Conservation (phyloP, 306 rosid species). For the barrel medic (Medicago truncatula) region MtrunA17r5.0-ANR NC_053049.1:15090501-15091000, state of each 20-base stretch:
- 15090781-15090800: slow-evolving; percentile 18
- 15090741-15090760: slow-evolving; percentile 24
- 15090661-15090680: not conserved
- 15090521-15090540: too few relatives aligned
- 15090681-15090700: not conserved
- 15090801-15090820: slow-evolving; percentile 83
- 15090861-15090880: not conserved
- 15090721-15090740: slow-evolving; percentile 11
- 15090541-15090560: too few relatives aligned
- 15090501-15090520: too few relatives aligned
- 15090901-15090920: slow-evolving; percentile 63
- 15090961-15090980: too few relatives aligned
- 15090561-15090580: too few relatives aligned
- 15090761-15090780: slow-evolving; percentile 2
- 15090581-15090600: too few relatives aligned
- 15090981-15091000: too few relatives aligned
- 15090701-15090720: not conserved
- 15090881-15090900: slow-evolving; percentile 51
- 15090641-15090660: too few relatives aligned
- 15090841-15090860: not conserved
- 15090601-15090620: too few relatives aligned
- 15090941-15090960: too few relatives aligned
- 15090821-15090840: slow-evolving; percentile 5
- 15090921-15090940: too few relatives aligned
- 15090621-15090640: too few relatives aligned